Evolutionary conservation across 208 protist species (phyloP).

Genomic region (Trichomonas gallinae): DNA sequence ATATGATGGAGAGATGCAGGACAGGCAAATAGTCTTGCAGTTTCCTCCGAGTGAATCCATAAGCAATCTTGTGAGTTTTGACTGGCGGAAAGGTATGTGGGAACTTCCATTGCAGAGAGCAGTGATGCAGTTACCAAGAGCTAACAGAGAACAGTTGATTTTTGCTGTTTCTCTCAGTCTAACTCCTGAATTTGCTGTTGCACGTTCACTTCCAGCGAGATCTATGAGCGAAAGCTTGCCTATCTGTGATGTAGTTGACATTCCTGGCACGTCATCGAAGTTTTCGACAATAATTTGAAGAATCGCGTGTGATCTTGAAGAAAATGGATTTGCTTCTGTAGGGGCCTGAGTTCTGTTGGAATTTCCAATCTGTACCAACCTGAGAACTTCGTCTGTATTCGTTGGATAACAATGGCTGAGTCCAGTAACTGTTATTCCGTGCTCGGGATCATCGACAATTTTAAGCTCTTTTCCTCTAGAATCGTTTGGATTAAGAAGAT

Average conservation of each 20-base stretch:
- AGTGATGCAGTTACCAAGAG: conserved; percentile 20
- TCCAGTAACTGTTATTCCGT: conserved; percentile 10
- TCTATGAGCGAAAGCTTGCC: conserved; percentile 7
- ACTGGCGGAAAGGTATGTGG: conserved; percentile 60
- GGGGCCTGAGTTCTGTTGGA: not conserved
- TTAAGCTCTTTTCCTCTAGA: not conserved
- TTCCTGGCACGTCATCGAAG: not conserved
- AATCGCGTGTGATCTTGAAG: conserved; percentile 19
- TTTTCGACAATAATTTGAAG: conserved; percentile 9
- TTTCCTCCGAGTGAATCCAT: conserved; percentile 49
- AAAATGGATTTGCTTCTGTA: conserved; percentile 3
- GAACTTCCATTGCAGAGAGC: conserved; percentile 1
- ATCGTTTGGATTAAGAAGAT: not conserved
- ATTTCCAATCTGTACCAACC: conserved; percentile 3
- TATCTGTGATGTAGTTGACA: not conserved
- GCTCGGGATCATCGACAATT: not conserved
- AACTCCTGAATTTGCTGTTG: not conserved
- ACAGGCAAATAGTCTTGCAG: conserved; percentile 50
- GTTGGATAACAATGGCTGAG: not conserved
- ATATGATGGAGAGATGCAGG: conserved; percentile 45
- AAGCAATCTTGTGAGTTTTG: conserved; percentile 44
- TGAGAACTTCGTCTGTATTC: not conserved
- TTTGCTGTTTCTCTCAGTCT: conserved; percentile 1
- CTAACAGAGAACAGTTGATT: conserved; percentile 12
- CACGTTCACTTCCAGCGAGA: conserved; percentile 16